These are phyloP conservation scores for Fusarium caatingaense DNA, from an alignment of 2,329 filamentous ascomycete species.

Conservation along the genomic window DNA sequence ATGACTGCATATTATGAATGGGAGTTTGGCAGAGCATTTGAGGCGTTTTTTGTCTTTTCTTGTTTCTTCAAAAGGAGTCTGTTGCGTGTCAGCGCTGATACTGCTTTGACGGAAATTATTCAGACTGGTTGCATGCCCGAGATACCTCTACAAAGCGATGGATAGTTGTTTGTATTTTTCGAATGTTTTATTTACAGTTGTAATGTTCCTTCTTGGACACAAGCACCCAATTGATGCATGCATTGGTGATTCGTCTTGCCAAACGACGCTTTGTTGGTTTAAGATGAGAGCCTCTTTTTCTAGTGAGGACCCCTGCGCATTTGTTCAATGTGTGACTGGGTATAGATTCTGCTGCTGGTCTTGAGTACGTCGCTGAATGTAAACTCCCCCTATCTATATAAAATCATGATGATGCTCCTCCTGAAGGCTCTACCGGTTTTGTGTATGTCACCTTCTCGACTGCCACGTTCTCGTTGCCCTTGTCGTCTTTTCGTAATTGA, in stretches of 20 bases:
- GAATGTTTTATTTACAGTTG: conserved; percentile 50
- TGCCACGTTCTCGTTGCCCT: conserved; percentile 81
- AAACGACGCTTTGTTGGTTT: conserved; percentile 41
- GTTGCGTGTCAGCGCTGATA: conserved; percentile 39
- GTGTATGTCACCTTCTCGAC: conserved; percentile 90
- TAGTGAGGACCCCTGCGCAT: conserved; percentile 15
- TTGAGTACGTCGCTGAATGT: conserved; percentile 40
- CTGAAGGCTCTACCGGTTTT: conserved; percentile 73
- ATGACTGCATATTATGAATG: conserved; percentile 45
- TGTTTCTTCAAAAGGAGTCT: conserved; percentile 39
- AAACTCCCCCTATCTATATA: conserved; percentile 17
- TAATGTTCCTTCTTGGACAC: conserved; percentile 34
- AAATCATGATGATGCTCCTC: conserved; percentile 59
- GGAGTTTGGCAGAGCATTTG: conserved; percentile 41
- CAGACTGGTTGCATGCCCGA: conserved; percentile 48
- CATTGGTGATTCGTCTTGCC: conserved; percentile 24
- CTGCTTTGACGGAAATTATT: conserved; percentile 45
- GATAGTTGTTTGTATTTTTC: conserved; percentile 44
- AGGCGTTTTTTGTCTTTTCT: conserved; percentile 45
- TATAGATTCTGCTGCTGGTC: conserved; percentile 43
- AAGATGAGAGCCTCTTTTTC: conserved; percentile 19
- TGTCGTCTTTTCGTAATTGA: conserved; percentile 80
- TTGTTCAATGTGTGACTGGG: conserved; percentile 39
- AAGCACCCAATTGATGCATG: conserved; percentile 37
- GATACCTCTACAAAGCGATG: conserved; percentile 52